Evolutionary conservation across 768 basidiomycete genomes (phyloP).

Genomic region (Pleurotus sapidus): DNA sequence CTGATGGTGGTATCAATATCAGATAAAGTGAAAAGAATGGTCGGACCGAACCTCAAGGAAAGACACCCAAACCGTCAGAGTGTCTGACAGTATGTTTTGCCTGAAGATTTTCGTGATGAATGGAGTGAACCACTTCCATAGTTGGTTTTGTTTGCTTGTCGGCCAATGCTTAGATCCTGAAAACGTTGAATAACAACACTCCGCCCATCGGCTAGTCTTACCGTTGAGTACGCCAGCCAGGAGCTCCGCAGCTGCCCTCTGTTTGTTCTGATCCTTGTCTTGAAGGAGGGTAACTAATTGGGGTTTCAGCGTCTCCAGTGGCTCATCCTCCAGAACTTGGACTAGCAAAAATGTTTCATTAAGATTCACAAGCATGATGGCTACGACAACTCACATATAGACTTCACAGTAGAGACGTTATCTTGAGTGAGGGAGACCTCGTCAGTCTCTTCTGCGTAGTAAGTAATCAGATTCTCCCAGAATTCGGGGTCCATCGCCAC

Average conservation of each 20-base stretch:
- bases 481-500: constrained; percentile 46
- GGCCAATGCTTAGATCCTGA: constrained; percentile 89
- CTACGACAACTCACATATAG: constrained; percentile 51
- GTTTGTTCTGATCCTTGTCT: constrained; percentile 81
- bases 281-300: constrained; percentile 60
- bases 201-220: constrained; percentile 15
- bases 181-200: neutral
- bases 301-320: constrained; percentile 59
- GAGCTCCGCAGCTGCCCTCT: constrained; percentile 84
- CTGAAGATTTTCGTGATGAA: constrained; percentile 62
- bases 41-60: constrained; percentile 59
- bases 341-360: constrained; percentile 35
- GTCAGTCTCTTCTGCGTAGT: constrained; percentile 78
- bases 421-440: constrained; percentile 63
- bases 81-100: constrained; percentile 80
- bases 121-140: constrained; percentile 84
- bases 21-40: neutral
- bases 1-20: constrained; percentile 28
- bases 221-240: constrained; percentile 71
- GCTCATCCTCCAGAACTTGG: constrained; percentile 76
- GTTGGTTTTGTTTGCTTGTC: constrained; percentile 52
- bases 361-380: neutral
- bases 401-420: constrained; percentile 71
- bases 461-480: constrained; percentile 67
- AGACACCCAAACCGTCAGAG: constrained; percentile 73